These are phyloP conservation scores for Phytopythium ostracodes DNA, from an alignment of 352 stramenopile species.

Conservation along the genomic window DNA sequence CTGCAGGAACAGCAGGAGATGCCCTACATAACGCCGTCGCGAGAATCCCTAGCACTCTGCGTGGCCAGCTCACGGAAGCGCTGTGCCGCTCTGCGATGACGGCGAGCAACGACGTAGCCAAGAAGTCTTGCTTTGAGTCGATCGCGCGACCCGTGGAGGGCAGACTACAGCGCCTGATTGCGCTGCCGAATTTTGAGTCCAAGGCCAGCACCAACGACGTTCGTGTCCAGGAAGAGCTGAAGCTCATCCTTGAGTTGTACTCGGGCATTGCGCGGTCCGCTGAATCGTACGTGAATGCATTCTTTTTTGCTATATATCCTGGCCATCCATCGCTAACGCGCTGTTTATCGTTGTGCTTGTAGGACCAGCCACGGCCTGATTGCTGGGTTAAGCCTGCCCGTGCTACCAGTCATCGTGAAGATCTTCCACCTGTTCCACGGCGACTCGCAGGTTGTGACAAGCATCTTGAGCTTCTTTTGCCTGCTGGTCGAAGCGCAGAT, in stretches of 20 bases:
- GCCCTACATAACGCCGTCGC: slow-evolving; percentile 46
- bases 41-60: slow-evolving; percentile 48
- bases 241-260: slow-evolving; percentile 77
- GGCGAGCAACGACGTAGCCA: slow-evolving; percentile 36
- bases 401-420: slow-evolving; percentile 67
- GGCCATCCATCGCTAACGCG: not conserved
- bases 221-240: slow-evolving; percentile 65
- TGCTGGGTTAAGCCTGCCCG: slow-evolving; percentile 60
- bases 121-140: slow-evolving; percentile 47
- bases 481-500: slow-evolving; percentile 78
- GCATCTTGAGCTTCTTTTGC: slow-evolving; percentile 77
- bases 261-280: slow-evolving; percentile 67
- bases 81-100: slow-evolving; percentile 74
- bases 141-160: slow-evolving; percentile 43
- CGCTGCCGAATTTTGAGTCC: slow-evolving; percentile 49
- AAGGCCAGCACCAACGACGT: slow-evolving; percentile 63
- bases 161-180: slow-evolving; percentile 51
- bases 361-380: slow-evolving; percentile 56
- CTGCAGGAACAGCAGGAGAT: slow-evolving; percentile 15
- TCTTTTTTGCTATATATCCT: too few species aligned
- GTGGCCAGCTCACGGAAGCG: slow-evolving; percentile 63
- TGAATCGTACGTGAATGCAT: slow-evolving; percentile 39
- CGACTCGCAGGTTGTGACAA: slow-evolving; percentile 66
- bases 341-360: not conserved
- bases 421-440: slow-evolving; percentile 74